These are phyloP conservation scores for Lumnitzera racemosa DNA, from an alignment of 345 rosid species.

Conservation along the genomic window DNA sequence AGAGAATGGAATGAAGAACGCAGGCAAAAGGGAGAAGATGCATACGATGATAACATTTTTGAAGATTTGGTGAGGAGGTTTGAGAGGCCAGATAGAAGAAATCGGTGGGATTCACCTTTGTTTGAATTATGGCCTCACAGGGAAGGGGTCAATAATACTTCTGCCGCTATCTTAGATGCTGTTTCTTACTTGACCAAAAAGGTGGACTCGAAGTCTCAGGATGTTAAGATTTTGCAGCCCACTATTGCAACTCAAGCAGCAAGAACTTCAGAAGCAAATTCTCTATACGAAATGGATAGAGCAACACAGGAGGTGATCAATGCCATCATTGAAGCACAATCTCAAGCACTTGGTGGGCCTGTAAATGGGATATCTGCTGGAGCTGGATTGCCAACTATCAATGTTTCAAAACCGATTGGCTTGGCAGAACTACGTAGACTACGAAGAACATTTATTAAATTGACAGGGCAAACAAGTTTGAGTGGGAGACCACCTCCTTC, in stretches of 20 bases:
- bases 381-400: slow-evolving; percentile 46
- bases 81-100: slow-evolving; percentile 86
- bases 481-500: slow-evolving; percentile 84
- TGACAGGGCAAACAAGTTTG: slow-evolving; percentile 83
- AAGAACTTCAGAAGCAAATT: slow-evolving; percentile 69
- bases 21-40: slow-evolving; percentile 44
- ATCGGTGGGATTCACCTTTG: slow-evolving; percentile 94
- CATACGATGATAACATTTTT: slow-evolving; percentile 58
- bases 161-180: slow-evolving; percentile 56
- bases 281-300: slow-evolving; percentile 75
- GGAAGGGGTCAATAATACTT: slow-evolving; percentile 51
- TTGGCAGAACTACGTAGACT: slow-evolving; percentile 81
- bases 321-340: slow-evolving; percentile 72
- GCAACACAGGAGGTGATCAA: slow-evolving; percentile 82
- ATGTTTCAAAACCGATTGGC: slow-evolving; percentile 64
- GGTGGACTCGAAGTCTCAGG: slow-evolving; percentile 63
- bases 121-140: slow-evolving; percentile 60
- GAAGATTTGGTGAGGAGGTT: slow-evolving; percentile 80
- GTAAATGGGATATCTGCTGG: slow-evolving; percentile 51
- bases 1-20: slow-evolving; percentile 79
- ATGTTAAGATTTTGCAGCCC: slow-evolving; percentile 79
- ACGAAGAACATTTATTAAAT: slow-evolving; percentile 73
- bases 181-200: slow-evolving; percentile 73
- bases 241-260: slow-evolving; percentile 80
- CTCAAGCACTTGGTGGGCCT: slow-evolving; percentile 65